A percentile compares a stretch with the other conserved stretches of the same genome.
Conservation (phyloP, 305 asterid genomes). For the Rubia tinctorum region DNA sequence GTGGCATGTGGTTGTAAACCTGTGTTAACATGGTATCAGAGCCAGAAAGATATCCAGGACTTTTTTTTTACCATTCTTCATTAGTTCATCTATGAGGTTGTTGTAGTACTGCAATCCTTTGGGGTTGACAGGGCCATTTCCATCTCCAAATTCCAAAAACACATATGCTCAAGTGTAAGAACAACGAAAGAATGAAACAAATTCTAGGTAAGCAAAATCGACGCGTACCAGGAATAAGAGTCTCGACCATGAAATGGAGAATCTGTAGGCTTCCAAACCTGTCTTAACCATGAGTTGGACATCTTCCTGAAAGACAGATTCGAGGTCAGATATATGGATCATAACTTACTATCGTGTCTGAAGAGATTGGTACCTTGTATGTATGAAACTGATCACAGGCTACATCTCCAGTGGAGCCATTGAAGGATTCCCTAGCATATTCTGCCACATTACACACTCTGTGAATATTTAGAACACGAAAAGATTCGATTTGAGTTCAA, state of each 20-base stretch:
- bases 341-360: no score
- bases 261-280: constrained; percentile 33
- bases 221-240: constrained; percentile 51
- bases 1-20: constrained; percentile 62
- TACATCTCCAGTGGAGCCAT: constrained; percentile 44
- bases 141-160: constrained; percentile 12
- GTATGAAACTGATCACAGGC: constrained; percentile 64
- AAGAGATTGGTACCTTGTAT: constrained; percentile 39
- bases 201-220: not conserved
- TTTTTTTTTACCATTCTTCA: constrained; percentile 39
- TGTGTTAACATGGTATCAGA: constrained; percentile 8
- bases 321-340: not conserved
- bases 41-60: not conserved
- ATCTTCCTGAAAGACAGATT: constrained; percentile 29
- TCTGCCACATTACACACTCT: not conserved
- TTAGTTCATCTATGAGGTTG: constrained; percentile 52
- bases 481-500: not conserved
- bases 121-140: constrained; percentile 42
- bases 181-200: not conserved
- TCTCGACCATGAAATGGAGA: constrained; percentile 39
- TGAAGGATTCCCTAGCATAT: constrained; percentile 21
- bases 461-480: not conserved
- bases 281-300: constrained; percentile 23
- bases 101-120: constrained; percentile 53
- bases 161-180: constrained; percentile 7